Conservation (phyloP, 768 basidiomycete species). For the Dioszegia crocea region DNA sequence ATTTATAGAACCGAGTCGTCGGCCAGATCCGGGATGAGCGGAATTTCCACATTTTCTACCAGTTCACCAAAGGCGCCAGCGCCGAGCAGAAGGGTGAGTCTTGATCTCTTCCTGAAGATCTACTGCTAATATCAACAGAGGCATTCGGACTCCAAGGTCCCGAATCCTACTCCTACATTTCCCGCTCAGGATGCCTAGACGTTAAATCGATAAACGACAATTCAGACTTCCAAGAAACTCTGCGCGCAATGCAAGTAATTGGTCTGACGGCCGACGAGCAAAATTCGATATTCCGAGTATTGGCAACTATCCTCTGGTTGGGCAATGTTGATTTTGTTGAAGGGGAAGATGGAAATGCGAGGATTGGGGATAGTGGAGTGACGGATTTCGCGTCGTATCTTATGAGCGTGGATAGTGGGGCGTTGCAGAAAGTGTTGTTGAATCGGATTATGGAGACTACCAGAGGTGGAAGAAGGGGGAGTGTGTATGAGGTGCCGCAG, state of each 20-base stretch:
- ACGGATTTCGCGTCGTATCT: slow-evolving; percentile 92
- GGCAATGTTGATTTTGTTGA: slow-evolving; percentile 91
- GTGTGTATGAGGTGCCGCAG: slow-evolving; percentile 84
- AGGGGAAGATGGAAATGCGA: slow-evolving; percentile 81
- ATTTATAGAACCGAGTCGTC: slow-evolving; percentile 60
- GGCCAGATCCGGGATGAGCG: slow-evolving; percentile 95
- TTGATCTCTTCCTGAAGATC: not conserved
- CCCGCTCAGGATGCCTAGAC: slow-evolving; percentile 82
- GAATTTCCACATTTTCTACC: slow-evolving; percentile 99
- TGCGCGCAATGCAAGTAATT: slow-evolving; percentile 92
- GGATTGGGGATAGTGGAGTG: slow-evolving; percentile 74
- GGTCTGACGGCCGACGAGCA: slow-evolving; percentile 83
- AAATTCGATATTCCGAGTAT: slow-evolving; percentile 84
- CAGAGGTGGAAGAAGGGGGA: slow-evolving; percentile 79
- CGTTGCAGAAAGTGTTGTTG: slow-evolving; percentile 82
- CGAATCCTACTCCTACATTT: slow-evolving; percentile 90
- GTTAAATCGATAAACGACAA: slow-evolving; percentile 87
- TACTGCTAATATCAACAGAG: slow-evolving; percentile 57
- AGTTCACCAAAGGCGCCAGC: slow-evolving; percentile 93
- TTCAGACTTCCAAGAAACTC: slow-evolving; percentile 79
- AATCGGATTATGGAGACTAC: slow-evolving; percentile 85
- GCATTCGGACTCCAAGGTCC: slow-evolving; percentile 92
- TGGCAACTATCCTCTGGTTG: slow-evolving; percentile 88
- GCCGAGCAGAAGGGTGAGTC: slow-evolving; percentile 73
- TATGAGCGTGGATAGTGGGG: slow-evolving; percentile 74